A percentile compares a stretch with the other conserved stretches of the same genome.
Conservation (phyloP, 495 filamentous ascomycete species). For the Penicillium lagena region DNA sequence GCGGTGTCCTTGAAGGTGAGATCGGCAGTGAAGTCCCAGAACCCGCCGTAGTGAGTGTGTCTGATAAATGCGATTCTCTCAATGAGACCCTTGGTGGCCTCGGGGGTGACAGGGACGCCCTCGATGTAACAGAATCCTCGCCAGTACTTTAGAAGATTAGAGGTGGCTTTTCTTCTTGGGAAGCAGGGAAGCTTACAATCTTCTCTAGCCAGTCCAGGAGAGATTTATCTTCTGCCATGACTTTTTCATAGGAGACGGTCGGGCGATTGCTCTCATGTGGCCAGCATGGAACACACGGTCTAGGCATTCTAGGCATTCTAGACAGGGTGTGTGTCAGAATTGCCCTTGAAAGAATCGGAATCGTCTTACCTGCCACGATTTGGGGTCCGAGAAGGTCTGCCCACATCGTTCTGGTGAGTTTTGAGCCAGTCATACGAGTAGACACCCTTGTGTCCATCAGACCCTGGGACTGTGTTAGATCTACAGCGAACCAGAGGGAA, state of each 20-base stretch:
- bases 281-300: no score
- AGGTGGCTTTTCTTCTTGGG: neutral
- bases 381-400: no score
- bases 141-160: slow-evolving; percentile 30
- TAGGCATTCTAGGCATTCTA: no score
- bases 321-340: neutral
- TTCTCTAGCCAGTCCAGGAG: slow-evolving; percentile 49
- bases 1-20: slow-evolving; percentile 84
- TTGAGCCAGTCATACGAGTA: slow-evolving; percentile 49
- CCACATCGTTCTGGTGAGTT: slow-evolving; percentile 11
- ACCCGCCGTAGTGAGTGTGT: slow-evolving; percentile 88
- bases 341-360: neutral
- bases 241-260: slow-evolving; percentile 46
- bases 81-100: slow-evolving; percentile 62
- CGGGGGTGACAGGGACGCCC: slow-evolving; percentile 57
- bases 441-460: slow-evolving; percentile 45
- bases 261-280: slow-evolving; percentile 31
- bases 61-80: slow-evolving; percentile 78
- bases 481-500: neutral
- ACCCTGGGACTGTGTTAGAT: slow-evolving; percentile 25
- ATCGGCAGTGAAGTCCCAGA: slow-evolving; percentile 92
- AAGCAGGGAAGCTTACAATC: slow-evolving; percentile 46
- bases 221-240: slow-evolving; percentile 52
- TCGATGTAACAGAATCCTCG: slow-evolving; percentile 69
- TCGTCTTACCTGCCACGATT: no score